Evolutionary conservation across 225 moss, liverwort and hornwort species (phyloP), one percentile per base, ranked within the genome.

Genomic region (Pleurozium schreberi): DNA sequence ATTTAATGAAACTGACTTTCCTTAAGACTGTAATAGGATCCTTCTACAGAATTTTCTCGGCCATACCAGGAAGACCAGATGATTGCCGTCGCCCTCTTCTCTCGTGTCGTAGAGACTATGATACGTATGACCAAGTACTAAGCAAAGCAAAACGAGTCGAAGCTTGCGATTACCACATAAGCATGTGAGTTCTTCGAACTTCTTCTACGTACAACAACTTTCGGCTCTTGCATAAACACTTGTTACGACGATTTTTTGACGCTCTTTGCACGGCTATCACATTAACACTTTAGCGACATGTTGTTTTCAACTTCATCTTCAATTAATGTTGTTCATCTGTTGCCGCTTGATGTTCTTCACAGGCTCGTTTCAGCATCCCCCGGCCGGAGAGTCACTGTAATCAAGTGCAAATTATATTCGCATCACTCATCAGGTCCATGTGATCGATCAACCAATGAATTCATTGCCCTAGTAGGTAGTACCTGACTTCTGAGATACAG

Each of bases 341-440:
- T 57, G 77, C 58, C 63, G 52, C 76, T 85, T 43, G 68, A 82
- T 45, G 69, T 49, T 79, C 31, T 78, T 73, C 38, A 61, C 87
- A 92, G 90, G 94, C 93, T 76, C 91, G 92, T 80, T n/a, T 89
- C 91, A 65, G 95, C 94, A 64, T 26, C 45, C 11, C 11, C 49
- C 33, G 49, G 19, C 47, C 28, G 75, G 33, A 17, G 84, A 53
- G 22, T 30, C 42, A n/a, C 53, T 22, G 66, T 5, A 52, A 83
- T 66, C 83, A 66, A n/a, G 55, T 84, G 68, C 65, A 43, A 49
- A 50, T 60, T 87, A 78, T 43, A 66, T 43, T 87, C 66, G 66
- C 49, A 78, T 45, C 88, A 68, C 47, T 66, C 59, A 67, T 40
- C 40, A 49, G 49, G 53, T 53, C 64, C 82, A 61, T 65, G 43